These are phyloP conservation scores for Acephala macrosclerotiorum DNA, from an alignment of 2,329 filamentous ascomycete genomes.

Conservation along the genomic window DNA sequence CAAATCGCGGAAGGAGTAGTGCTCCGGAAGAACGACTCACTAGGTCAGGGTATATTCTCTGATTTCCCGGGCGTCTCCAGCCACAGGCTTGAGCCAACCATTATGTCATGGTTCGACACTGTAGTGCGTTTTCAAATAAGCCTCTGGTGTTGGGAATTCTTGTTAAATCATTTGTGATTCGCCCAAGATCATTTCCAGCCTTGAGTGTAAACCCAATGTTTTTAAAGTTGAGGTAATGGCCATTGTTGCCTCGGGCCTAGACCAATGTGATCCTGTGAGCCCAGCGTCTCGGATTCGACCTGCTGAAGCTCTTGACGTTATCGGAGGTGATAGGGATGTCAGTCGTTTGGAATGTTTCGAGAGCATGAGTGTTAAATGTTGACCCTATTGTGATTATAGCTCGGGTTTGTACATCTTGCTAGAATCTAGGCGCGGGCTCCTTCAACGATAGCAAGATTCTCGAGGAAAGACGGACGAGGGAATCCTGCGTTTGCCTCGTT, in stretches of 20 bases:
- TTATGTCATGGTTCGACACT: not conserved
- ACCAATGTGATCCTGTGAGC: not conserved
- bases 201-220: not conserved
- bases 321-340: not conserved
- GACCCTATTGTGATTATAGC: not conserved
- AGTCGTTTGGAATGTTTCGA: not conserved
- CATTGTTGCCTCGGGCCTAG: not conserved
- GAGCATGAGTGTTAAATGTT: not conserved
- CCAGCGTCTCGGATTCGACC: not conserved
- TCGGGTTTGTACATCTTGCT: not conserved
- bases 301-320: not conserved
- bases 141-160: too few species aligned
- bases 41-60: too few species aligned
- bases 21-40: too few species aligned
- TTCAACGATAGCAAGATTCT: too few species aligned
- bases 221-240: not conserved
- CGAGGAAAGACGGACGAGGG: too few species aligned
- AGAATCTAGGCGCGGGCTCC: too few species aligned
- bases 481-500: too few species aligned
- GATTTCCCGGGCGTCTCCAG: too few species aligned
- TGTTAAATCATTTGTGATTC: not conserved
- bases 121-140: not conserved
- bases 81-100: not conserved
- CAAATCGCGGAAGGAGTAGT: too few species aligned
- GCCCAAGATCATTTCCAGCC: not conserved